Conservation (phyloP, 2,329 filamentous ascomycete species). For the Aspergillus nomiae region DNA sequence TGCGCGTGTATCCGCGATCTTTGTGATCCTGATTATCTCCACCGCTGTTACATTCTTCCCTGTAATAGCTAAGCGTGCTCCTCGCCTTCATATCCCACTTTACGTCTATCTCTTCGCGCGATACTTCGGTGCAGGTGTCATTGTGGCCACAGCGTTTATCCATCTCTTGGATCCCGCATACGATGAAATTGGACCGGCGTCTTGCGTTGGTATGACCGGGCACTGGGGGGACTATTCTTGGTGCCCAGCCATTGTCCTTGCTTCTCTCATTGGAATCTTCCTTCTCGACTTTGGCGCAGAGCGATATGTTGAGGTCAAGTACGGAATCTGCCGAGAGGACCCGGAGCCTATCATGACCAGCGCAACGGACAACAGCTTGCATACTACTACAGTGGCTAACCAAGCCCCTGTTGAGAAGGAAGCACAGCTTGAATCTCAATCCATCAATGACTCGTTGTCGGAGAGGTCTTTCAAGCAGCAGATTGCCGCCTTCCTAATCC, state of each 20-base stretch:
- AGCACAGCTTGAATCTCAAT: background rate
- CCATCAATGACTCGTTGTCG: background rate
- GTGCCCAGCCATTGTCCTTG: slow-evolving; percentile 55
- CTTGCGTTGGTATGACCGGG: slow-evolving; percentile 57
- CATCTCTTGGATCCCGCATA: slow-evolving; percentile 53
- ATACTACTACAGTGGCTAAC: background rate
- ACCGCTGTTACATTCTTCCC: slow-evolving; percentile 49
- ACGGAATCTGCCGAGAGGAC: slow-evolving; percentile 37
- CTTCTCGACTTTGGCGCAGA: slow-evolving; percentile 55
- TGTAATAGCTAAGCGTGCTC: slow-evolving; percentile 45
- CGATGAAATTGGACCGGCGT: slow-evolving; percentile 45
- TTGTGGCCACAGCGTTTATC: slow-evolving; percentile 50
- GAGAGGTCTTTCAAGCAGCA: slow-evolving; percentile 40
- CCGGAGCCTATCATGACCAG: slow-evolving; percentile 19
- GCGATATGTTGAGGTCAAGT: slow-evolving; percentile 54
- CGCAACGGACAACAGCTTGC: background rate
- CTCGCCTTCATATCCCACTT: slow-evolving; percentile 42
- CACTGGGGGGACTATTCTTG: slow-evolving; percentile 56
- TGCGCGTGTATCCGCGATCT: slow-evolving; percentile 46
- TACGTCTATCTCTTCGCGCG: slow-evolving; percentile 51
- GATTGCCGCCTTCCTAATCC: slow-evolving; percentile 46
- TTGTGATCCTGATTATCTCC: slow-evolving; percentile 48
- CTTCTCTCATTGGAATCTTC: slow-evolving; percentile 54
- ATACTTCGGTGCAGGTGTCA: slow-evolving; percentile 52
- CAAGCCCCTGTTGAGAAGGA: background rate